Percentiles rank a stretch among this genome's conserved stretches.
These are phyloP conservation scores for Seiridium cupressi DNA, from an alignment of 2,329 filamentous ascomycete genomes.

Conservation along the genomic window DNA sequence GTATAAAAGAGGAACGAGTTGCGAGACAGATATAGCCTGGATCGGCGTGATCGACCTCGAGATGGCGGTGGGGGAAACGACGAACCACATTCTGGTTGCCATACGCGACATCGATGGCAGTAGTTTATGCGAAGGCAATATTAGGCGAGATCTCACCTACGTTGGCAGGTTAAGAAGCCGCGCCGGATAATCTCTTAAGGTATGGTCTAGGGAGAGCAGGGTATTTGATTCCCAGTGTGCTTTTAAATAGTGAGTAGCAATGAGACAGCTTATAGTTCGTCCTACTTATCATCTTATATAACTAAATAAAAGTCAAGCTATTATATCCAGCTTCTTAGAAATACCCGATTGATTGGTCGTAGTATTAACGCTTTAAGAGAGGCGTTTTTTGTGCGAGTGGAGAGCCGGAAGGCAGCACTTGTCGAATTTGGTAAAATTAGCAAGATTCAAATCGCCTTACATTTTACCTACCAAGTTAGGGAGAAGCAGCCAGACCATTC, in stretches of 20 bases:
- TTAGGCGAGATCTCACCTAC: not conserved
- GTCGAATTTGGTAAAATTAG: constrained; percentile 36
- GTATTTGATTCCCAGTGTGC: not conserved
- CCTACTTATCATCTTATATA: not conserved
- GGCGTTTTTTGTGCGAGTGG: constrained; percentile 19
- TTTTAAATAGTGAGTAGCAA: not conserved
- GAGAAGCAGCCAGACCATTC: constrained; percentile 32
- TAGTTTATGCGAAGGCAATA: constrained; percentile 17
- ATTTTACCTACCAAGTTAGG: constrained; percentile 36
- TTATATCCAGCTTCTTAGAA: not conserved
- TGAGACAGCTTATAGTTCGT: not conserved
- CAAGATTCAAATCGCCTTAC: constrained; percentile 38
- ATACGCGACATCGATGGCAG: constrained; percentile 32
- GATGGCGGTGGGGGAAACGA: constrained; percentile 30
- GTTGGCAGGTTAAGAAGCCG: too few species aligned
- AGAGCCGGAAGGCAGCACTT: constrained; percentile 23
- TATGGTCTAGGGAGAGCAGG: not conserved
- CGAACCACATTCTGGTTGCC: constrained; percentile 34
- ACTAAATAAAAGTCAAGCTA: not conserved
- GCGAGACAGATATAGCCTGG: constrained; percentile 24
- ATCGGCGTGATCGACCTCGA: constrained; percentile 29
- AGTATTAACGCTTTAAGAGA: constrained; percentile 21
- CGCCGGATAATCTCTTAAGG: not conserved
- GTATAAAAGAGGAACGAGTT: constrained; percentile 3
- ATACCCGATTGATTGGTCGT: constrained; percentile 23